These are phyloP conservation scores for Geotrichum siamense DNA, from an alignment of 1,139 yeast genomes.

Conservation along the genomic window DNA sequence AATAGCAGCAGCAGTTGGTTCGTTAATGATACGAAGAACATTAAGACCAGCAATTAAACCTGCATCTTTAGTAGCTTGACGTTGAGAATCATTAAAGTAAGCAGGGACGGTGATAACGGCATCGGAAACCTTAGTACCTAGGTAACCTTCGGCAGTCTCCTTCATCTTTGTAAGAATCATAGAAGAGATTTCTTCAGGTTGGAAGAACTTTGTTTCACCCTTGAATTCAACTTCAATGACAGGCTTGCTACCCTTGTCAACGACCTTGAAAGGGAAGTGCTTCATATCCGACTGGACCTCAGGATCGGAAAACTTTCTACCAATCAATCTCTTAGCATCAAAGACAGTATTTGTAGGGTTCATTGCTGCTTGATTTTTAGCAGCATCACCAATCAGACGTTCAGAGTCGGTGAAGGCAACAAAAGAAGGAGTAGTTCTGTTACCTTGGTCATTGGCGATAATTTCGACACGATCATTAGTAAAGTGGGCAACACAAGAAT, in stretches of 20 bases:
- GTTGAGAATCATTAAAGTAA: conserved; percentile 95
- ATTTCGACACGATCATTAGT: conserved; percentile 87
- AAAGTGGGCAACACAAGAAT: conserved; percentile 97
- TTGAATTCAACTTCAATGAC: conserved; percentile 82
- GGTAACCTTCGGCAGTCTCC: conserved; percentile 90
- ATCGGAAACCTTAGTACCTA: conserved; percentile 77
- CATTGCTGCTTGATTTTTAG: conserved; percentile 67
- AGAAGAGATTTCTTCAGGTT: conserved; percentile 93
- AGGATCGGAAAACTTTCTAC: conserved; percentile 82
- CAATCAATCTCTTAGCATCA: conserved; percentile 95
- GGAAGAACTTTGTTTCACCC: conserved; percentile 88
- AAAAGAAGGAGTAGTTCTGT: conserved; percentile 96
- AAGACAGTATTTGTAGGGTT: conserved; percentile 47
- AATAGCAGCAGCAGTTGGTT: conserved; percentile 96
- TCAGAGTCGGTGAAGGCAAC: conserved; percentile 94
- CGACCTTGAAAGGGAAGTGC: conserved; percentile 91
- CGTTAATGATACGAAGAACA: conserved; percentile 90
- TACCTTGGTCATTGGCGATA: conserved; percentile 97
- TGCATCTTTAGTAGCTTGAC: conserved; percentile 98
- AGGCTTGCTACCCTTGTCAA: conserved; percentile 82
- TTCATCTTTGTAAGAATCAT: conserved; percentile 82
- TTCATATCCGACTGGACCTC: conserved; percentile 89
- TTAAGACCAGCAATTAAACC: conserved; percentile 94
- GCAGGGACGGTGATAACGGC: conserved; percentile 95
- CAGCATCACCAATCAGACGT: conserved; percentile 97